Evolutionary conservation across 1,284 basidiomycete species (phyloP), one percentile per base, ranked within the genome.

Genomic region (Apiotrichum laibachii): DNA sequence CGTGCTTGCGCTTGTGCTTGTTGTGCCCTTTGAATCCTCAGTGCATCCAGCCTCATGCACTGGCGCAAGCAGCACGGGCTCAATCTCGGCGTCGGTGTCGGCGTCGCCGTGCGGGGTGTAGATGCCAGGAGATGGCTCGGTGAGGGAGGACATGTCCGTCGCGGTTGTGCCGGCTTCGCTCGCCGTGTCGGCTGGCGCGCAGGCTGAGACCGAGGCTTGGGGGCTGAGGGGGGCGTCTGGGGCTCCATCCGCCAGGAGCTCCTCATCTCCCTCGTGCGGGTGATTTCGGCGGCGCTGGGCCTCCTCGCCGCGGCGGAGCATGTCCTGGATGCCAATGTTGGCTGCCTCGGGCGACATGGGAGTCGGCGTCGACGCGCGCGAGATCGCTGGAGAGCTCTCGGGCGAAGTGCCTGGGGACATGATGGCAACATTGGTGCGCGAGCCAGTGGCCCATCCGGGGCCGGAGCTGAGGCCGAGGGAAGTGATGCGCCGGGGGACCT

Each of bases 381-480:
- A 49, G 5, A n/a, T 11, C 10, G 21, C 33, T 12, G 47, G 47
- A 15, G 33, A 10, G 10, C 16, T 7, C 16, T 35, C 33, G 33
- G 47, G 47, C 10, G 26, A 33, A 7, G 10, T 10, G 1, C 5
- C 19, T 8, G 43, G 43, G 9, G 43, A 34, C 33, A 21, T 7
- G 34, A 49, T 31, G 9, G 33, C 16, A n/a, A 49, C 47, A 9
- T 15, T 9, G 34, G 16, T 49, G 9, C 31, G 33, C n/a, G 47
- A 49, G 2, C 47, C 34, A 10, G 49, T 22, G n/a, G 37, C 37
- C 49, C 49, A 50, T 12, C 19, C 49, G 13, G 31, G 16, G 35
- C 34, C 35, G 13, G 49, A 39, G 15, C 49, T 50, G 35, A 50
- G 49, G 5, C 49, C 49, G 5, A 50, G 49, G 11, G 49, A 50